phyloP scores from a whole-genome alignment of 116 monocot species.

The Zostera marina region DNA sequence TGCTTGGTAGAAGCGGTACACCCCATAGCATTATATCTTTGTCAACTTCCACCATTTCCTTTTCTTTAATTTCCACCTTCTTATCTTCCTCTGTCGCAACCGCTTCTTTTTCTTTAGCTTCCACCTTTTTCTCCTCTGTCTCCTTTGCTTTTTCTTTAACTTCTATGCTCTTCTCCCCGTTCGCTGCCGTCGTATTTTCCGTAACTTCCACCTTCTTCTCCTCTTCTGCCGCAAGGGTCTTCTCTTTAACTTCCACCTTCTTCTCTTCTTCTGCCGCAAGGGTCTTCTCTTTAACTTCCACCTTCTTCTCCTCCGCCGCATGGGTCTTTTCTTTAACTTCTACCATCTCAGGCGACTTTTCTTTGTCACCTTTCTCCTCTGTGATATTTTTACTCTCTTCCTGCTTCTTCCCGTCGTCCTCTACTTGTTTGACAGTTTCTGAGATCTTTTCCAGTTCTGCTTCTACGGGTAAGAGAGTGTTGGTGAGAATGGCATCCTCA shows the following conservation, averaged over 20 bases:
- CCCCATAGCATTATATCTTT: slow-evolving; percentile 45
- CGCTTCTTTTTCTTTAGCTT: slow-evolving; percentile 5
- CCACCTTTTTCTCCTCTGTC: background rate
- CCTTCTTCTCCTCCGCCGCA: background rate
- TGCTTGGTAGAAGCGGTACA: slow-evolving; percentile 37
- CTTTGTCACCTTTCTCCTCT: background rate
- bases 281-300: slow-evolving; percentile 5
- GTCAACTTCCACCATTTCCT: slow-evolving; percentile 13
- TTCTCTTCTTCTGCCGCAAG: slow-evolving; percentile 18
- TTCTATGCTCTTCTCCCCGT: no score
- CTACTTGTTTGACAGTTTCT: background rate
- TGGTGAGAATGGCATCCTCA: slow-evolving; percentile 19
- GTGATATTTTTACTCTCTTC: background rate
- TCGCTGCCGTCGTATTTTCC: no score
- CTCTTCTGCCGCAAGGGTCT: slow-evolving; percentile 8
- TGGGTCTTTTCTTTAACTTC: slow-evolving; percentile 6
- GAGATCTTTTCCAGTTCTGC: background rate
- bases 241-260: slow-evolving; percentile 3
- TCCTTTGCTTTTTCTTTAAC: no score
- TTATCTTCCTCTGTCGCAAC: slow-evolving; percentile 18
- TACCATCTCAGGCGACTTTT: background rate
- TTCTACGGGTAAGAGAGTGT: slow-evolving; percentile 11
- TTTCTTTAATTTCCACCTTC: background rate
- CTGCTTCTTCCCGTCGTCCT: background rate
- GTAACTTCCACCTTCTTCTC: slow-evolving; percentile 5